phyloP scores from a whole-genome alignment of 2,329 filamentous ascomycete genomes.

The Curvularia eragrostidis region DNA sequence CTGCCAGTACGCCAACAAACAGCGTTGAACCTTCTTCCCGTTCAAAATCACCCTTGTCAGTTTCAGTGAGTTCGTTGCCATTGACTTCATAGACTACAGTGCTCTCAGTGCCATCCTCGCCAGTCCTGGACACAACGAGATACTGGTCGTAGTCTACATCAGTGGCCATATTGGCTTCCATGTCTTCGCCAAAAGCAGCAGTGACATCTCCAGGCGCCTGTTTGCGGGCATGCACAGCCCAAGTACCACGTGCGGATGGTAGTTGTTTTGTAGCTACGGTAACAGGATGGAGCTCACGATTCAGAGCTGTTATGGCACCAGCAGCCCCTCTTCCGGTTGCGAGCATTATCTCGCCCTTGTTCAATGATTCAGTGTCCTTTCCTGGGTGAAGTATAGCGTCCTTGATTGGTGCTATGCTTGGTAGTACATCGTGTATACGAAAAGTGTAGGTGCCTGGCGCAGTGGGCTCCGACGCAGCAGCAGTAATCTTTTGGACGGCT shows the following conservation, averaged over 20 bases:
- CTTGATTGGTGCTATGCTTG: constrained; percentile 80
- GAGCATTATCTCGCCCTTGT: constrained; percentile 60
- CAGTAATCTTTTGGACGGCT: constrained; percentile 50
- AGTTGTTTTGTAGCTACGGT: constrained; percentile 74
- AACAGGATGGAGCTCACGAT: constrained; percentile 76
- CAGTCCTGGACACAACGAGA: constrained; percentile 78
- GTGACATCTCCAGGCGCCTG: constrained; percentile 65
- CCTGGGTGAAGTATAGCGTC: constrained; percentile 70
- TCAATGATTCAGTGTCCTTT: constrained; percentile 30
- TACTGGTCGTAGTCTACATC: constrained; percentile 75
- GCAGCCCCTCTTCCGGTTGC: constrained; percentile 69
- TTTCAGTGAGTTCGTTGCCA: constrained; percentile 74
- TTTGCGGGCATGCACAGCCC: constrained; percentile 78
- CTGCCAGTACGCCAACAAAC: constrained; percentile 83
- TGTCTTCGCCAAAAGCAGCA: constrained; percentile 54
- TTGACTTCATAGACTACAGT: constrained; percentile 80
- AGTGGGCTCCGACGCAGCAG: constrained; percentile 48
- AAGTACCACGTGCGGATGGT: constrained; percentile 75
- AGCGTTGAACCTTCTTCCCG: constrained; percentile 85
- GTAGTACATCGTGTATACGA: constrained; percentile 75
- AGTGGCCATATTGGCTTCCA: constrained; percentile 47
- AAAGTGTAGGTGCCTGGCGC: constrained; percentile 74
- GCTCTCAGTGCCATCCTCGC: constrained; percentile 71
- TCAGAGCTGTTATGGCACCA: constrained; percentile 76
- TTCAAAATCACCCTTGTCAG: constrained; percentile 89